phyloP scores from a whole-genome alignment of 2,329 filamentous ascomycete genomes.

The Penicillium aurantiogriseum region DNA sequence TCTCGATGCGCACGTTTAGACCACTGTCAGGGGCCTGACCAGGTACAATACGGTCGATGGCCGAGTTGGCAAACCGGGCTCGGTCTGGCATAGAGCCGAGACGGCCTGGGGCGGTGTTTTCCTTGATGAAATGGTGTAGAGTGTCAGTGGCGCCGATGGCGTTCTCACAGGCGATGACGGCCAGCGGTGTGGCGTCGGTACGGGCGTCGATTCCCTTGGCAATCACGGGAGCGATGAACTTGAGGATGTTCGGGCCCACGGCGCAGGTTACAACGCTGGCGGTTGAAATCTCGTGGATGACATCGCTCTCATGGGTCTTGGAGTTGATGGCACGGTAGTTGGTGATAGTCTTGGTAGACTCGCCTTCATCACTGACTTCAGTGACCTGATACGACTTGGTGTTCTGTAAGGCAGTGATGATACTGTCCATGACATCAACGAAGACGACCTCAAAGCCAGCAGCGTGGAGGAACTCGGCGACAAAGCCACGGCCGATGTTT shows the following conservation, averaged over 20 bases:
- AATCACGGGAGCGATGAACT: slow-evolving; percentile 93
- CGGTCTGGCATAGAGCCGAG: slow-evolving; percentile 68
- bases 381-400: slow-evolving; percentile 83
- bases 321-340: slow-evolving; percentile 98
- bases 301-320: slow-evolving; percentile 74
- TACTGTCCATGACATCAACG: slow-evolving; percentile 81
- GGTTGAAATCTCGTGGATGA: slow-evolving; percentile 79
- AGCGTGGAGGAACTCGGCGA: slow-evolving; percentile 88
- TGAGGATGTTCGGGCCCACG: slow-evolving; percentile 92
- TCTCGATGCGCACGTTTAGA: slow-evolving; percentile 91
- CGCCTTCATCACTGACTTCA: slow-evolving; percentile 83
- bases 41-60: slow-evolving; percentile 96
- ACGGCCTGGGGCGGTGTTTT: slow-evolving; percentile 68
- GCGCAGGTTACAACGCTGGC: slow-evolving; percentile 95
- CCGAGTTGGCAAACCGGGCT: slow-evolving; percentile 92
- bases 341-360: slow-evolving; percentile 76
- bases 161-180: slow-evolving; percentile 98
- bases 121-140: slow-evolving; percentile 76
- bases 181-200: slow-evolving; percentile 64
- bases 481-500: slow-evolving; percentile 84
- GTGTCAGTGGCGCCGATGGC: slow-evolving; percentile 92
- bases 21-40: slow-evolving; percentile 77
- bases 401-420: slow-evolving; percentile 77
- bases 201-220: slow-evolving; percentile 88
- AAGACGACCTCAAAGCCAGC: slow-evolving; percentile 96